Evolutionary conservation across 257 asterid genomes (phyloP), one percentile per base, ranked within the genome.

Genomic region (Primulina tabacum): DNA sequence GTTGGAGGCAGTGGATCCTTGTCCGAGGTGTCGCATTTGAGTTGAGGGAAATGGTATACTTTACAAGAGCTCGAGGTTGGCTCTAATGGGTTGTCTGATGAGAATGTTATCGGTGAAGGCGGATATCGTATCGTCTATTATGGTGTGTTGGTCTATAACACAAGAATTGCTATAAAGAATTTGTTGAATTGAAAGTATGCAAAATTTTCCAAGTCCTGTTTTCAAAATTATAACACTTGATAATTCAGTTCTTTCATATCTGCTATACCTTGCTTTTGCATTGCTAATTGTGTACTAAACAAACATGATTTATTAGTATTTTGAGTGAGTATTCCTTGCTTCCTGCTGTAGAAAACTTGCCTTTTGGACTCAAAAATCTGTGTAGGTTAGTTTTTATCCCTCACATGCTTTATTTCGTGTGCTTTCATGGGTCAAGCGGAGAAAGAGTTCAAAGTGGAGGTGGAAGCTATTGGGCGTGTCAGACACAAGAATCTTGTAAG

Each of bases 1-100:
- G 72, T 77, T 71, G 95, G 95, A n/a, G 95, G 96, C 57, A 87
- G 89, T 18, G 97, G 94, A 5, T 73, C 83, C 24, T 78, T 92
- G 83, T 96, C 97, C 2, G 98, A 90, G 78, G 97, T 90, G 64
- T 92, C 98, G 1, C 97, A 92, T 81, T 78, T 92, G 83, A 97
- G 98, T n/a, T 92, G 98, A 97, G 98, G 98, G 71, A 82, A 95
- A 62, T 92, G 96, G 97, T 92, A 90, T 77, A 92, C 97, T 21
- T 77, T 92, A 78, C 83, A 97, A 82, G 98, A 90, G 84, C 98
- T 92, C 1, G 98, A 92, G 84, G 96, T 88, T 4, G 96, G 95
- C 20, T 89, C 96, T 7, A 85, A 92, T 82, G 93, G 96, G n/a
- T 86, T 92, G 77, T 77, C 94, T 3, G 90, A 86, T 73, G 98